Evolutionary conservation across 2,329 filamentous ascomycete genomes (phyloP).

Genomic region (Curvularia spicifera): DNA sequence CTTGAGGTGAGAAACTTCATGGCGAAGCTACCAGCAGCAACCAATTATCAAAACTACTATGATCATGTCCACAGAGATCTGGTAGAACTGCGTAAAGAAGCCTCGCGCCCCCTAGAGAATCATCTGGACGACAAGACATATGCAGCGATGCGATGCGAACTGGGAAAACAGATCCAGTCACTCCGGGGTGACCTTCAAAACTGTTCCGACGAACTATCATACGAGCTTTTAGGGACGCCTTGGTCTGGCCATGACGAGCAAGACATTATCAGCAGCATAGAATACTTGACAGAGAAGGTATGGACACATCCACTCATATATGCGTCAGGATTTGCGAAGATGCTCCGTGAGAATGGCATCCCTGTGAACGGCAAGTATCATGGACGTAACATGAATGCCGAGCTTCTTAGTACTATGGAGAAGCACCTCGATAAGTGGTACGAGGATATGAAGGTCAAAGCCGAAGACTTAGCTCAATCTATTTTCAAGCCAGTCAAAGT

Average conservation of each 20-base stretch:
- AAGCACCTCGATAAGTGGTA: slow-evolving; percentile 10
- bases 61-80: slow-evolving; percentile 16
- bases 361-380: slow-evolving; percentile 10
- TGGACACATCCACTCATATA: slow-evolving; percentile 8
- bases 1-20: slow-evolving; percentile 13
- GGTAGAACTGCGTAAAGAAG: not conserved
- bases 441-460: not conserved
- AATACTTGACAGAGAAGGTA: not conserved
- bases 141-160: slow-evolving; percentile 12
- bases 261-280: not conserved
- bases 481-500: slow-evolving; percentile 2
- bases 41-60: not conserved
- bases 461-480: not conserved
- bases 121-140: slow-evolving; percentile 13
- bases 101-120: slow-evolving; percentile 7
- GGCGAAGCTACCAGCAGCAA: slow-evolving; percentile 4
- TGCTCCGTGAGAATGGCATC: slow-evolving; percentile 21
- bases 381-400: slow-evolving; percentile 16
- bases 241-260: not conserved
- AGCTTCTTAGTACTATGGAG: slow-evolving; percentile 9
- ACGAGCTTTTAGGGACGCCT: not conserved
- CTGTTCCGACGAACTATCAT: not conserved
- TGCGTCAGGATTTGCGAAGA: slow-evolving; percentile 14
- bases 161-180: not conserved
- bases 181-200: not conserved